A percentile compares a stretch with the other conserved stretches of the same genome.
Evolutionary conservation across 176 grass and related monocot species (phyloP).

Genomic region (Ananas comosus): DNA sequence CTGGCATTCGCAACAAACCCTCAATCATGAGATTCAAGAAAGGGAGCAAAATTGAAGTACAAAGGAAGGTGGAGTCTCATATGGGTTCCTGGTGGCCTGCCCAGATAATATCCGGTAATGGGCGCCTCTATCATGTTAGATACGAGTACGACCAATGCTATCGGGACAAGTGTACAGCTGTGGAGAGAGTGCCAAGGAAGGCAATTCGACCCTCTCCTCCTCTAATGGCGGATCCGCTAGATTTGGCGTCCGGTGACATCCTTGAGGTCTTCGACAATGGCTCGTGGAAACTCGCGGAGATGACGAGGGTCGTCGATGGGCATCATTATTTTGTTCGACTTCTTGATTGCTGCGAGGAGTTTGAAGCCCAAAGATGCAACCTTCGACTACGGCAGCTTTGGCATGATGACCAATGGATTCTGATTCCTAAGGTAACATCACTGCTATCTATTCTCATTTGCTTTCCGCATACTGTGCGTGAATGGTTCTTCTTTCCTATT

Average conservation of each 20-base stretch:
- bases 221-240: slow-evolving; percentile 1
- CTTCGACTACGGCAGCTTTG: slow-evolving; percentile 53
- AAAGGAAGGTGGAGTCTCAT: slow-evolving; percentile 32
- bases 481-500: no score
- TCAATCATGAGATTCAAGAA: slow-evolving; percentile 53
- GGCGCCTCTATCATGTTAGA: slow-evolving; percentile 47
- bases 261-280: slow-evolving; percentile 62
- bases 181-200: slow-evolving; percentile 54
- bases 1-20: neutral
- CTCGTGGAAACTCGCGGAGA: slow-evolving; percentile 61
- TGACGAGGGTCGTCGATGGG: slow-evolving; percentile 30
- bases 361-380: slow-evolving; percentile 29
- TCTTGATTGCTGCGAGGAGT: slow-evolving; percentile 43
- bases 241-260: slow-evolving; percentile 38
- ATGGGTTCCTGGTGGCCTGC: slow-evolving; percentile 54
- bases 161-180: slow-evolving; percentile 1
- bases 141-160: slow-evolving; percentile 23
- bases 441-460: neutral
- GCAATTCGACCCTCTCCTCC: slow-evolving; percentile 45
- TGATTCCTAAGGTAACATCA: slow-evolving; percentile 49
- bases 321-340: slow-evolving; percentile 47
- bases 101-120: slow-evolving; percentile 69
- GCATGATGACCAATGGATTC: slow-evolving; percentile 62
- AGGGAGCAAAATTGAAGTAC: slow-evolving; percentile 55
- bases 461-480: no score